Percentiles rank a stretch among this genome's conserved stretches.
These are phyloP conservation scores for Graphium sp. DNA, from an alignment of 2,329 filamentous ascomycete genomes.

Conservation along the genomic window DNA sequence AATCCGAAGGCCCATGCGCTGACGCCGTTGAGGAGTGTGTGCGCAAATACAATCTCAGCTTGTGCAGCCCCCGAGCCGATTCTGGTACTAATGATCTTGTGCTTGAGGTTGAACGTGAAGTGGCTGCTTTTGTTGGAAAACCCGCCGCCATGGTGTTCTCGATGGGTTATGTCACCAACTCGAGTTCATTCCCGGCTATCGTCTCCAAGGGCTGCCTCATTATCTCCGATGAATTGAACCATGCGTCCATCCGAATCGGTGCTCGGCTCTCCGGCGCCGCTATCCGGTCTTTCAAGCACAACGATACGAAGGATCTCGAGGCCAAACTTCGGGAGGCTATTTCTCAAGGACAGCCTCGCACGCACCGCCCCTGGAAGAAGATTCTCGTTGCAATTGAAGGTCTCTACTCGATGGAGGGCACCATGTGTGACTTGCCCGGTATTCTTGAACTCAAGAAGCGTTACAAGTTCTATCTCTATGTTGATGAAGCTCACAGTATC, in stretches of 20 bases:
- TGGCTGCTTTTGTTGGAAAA: constrained; percentile 88
- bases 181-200: constrained; percentile 79
- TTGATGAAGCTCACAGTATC: constrained; percentile 93
- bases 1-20: constrained; percentile 91
- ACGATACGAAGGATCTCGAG: constrained; percentile 83
- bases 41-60: constrained; percentile 69
- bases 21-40: constrained; percentile 80
- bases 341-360: constrained; percentile 89
- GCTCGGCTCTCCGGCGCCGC: constrained; percentile 87
- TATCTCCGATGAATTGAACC: constrained; percentile 94
- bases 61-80: constrained; percentile 68
- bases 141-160: constrained; percentile 92
- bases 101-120: constrained; percentile 73
- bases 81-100: constrained; percentile 77
- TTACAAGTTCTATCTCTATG: constrained; percentile 93
- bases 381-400: constrained; percentile 93
- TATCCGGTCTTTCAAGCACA: constrained; percentile 95
- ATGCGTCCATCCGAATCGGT: constrained; percentile 92
- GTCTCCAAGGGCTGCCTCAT: constrained; percentile 87
- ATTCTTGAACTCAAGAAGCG: constrained; percentile 75
- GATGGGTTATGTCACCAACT: constrained; percentile 97
- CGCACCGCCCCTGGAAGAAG: constrained; percentile 99
- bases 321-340: constrained; percentile 77
- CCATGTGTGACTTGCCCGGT: constrained; percentile 93
- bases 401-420: constrained; percentile 98